A percentile compares a stretch with the other conserved stretches of the same genome.
These are phyloP conservation scores for Scedosporium dehoogii DNA, from an alignment of 2,329 filamentous ascomycete genomes.

Conservation along the genomic window DNA sequence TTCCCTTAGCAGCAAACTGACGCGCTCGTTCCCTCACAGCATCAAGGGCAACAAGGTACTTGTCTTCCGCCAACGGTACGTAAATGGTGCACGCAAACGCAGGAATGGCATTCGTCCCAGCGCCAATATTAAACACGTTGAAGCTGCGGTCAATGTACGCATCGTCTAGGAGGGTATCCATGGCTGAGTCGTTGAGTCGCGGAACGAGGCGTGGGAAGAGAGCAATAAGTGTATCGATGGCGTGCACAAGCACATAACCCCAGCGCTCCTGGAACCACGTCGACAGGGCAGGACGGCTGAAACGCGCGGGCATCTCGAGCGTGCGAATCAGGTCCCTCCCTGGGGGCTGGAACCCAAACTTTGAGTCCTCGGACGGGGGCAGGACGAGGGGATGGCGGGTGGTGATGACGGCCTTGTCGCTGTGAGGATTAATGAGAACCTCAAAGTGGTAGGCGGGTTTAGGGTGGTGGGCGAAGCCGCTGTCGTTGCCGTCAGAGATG, in stretches of 20 bases:
- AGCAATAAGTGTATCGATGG: slow-evolving; percentile 1
- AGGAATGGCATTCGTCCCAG: slow-evolving; percentile 4
- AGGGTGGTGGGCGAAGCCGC: slow-evolving; percentile 3
- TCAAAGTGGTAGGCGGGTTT: slow-evolving; percentile 5
- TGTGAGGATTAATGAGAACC: slow-evolving; percentile 5
- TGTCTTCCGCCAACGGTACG: slow-evolving; percentile 1
- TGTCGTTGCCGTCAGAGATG: slow-evolving; percentile 4
- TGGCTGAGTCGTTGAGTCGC: not conserved
- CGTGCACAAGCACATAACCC: not conserved
- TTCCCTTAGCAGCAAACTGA: not conserved
- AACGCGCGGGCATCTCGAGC: slow-evolving; percentile 2
- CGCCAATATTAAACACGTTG: slow-evolving; percentile 7
- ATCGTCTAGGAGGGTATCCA: slow-evolving; percentile 1
- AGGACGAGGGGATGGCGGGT: slow-evolving; percentile 4
- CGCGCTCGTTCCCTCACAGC: not conserved
- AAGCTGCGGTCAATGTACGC: slow-evolving; percentile 6
- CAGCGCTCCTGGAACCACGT: slow-evolving; percentile 8
- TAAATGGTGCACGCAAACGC: slow-evolving; percentile 5
- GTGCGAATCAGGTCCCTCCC: slow-evolving; percentile 6
- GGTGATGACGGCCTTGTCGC: slow-evolving; percentile 4
- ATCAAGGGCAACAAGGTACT: not conserved
- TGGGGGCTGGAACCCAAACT: slow-evolving; percentile 6
- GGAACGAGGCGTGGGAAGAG: slow-evolving; percentile 2
- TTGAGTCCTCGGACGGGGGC: not conserved
- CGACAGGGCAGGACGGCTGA: not conserved